A percentile compares a stretch with the other conserved stretches of the same genome.
phyloP scores from a whole-genome alignment of 495 filamentous ascomycete genomes.

The Talaromyces ruber region DNA sequence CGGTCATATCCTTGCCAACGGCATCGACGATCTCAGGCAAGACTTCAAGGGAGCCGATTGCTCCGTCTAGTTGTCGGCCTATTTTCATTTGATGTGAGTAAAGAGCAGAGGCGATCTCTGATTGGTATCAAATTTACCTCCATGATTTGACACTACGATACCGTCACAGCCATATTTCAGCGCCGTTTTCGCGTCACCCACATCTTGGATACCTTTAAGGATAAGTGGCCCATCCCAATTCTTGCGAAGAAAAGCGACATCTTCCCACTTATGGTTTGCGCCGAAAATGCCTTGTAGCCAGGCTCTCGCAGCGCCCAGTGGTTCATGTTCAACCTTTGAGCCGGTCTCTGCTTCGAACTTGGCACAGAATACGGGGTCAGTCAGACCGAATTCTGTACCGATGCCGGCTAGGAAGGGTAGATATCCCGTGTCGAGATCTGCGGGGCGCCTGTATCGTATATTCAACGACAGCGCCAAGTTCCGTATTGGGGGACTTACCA shows the following conservation, averaged over 20 bases:
- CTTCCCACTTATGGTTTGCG: constrained; percentile 45
- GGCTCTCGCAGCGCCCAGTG: constrained; percentile 29
- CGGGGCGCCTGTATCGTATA: constrained; percentile 44
- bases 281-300: constrained; percentile 28
- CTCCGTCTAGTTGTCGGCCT: constrained; percentile 60
- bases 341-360: constrained; percentile 41
- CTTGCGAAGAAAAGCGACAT: constrained; percentile 44
- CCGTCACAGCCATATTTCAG: constrained; percentile 42
- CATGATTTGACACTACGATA: constrained; percentile 48
- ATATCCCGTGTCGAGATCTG: constrained; percentile 56
- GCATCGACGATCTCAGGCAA: constrained; percentile 55
- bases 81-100: background rate
- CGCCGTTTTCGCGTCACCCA: constrained; percentile 40
- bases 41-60: constrained; percentile 54
- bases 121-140: constrained; percentile 23
- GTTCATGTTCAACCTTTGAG: constrained; percentile 39
- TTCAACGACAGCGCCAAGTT: background rate
- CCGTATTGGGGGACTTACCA: constrained; percentile 10
- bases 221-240: constrained; percentile 55
- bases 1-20: constrained; percentile 44
- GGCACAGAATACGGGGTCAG: constrained; percentile 54
- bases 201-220: constrained; percentile 40
- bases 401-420: constrained; percentile 38
- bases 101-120: background rate
- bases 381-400: constrained; percentile 36